Conservation (phyloP, 106 monocot genomes). For the Apostasia shenzhenica region DNA sequence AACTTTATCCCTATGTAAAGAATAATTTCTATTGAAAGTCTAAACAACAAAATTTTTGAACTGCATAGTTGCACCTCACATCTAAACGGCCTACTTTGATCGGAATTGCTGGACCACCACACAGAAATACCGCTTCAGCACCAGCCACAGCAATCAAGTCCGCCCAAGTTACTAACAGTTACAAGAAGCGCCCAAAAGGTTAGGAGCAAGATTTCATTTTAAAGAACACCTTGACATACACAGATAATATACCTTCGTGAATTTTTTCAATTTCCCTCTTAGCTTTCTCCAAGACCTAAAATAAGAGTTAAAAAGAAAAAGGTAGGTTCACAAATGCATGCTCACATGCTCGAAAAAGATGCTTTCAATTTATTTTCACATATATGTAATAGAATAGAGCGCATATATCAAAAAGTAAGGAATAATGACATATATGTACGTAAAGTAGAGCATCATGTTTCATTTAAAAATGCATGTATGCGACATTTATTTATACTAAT, state of each 20-base stretch:
- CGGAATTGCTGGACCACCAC: constrained; percentile 84
- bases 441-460: no score
- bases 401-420: no score
- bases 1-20: background rate
- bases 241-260: constrained; percentile 37
- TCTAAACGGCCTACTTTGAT: constrained; percentile 65
- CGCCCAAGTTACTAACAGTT: constrained; percentile 84
- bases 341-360: no score
- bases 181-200: constrained; percentile 4
- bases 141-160: constrained; percentile 90
- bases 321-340: no score
- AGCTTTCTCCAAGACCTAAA: constrained; percentile 67
- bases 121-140: constrained; percentile 75
- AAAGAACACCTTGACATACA: background rate
- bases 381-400: no score
- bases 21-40: background rate
- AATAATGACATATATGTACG: no score
- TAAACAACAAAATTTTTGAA: background rate
- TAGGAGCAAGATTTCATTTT: background rate
- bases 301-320: background rate
- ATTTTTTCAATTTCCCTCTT: constrained; percentile 58
- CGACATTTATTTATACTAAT: no score
- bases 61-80: constrained; percentile 36
- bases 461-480: no score
- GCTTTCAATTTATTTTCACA: no score